Base-by-base conservation (phyloP, 495 filamentous ascomycete species). In the Hyaloscypha finlandica region DNA sequence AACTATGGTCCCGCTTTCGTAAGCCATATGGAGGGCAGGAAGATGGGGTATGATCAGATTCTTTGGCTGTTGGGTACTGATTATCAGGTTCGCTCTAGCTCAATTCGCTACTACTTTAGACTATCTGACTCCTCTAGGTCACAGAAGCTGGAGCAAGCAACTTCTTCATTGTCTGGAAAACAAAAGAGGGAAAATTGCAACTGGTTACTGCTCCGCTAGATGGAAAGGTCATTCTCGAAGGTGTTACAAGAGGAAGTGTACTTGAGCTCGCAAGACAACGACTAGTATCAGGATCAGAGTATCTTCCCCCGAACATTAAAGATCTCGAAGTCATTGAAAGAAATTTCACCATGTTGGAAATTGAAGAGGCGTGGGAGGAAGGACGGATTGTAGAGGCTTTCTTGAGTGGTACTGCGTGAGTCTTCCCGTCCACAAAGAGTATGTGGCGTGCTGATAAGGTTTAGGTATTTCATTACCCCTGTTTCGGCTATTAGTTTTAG, bases 71-170 rank as follows among this genome's bases (percentile, higher is more conserved):
- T 94, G 69, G 92, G 90, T 3, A 76, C 82, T 55, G 80, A 92
- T 53, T 85, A 42, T n/a, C 68, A 67, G 29, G 63, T 59, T 25
- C 6, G 59, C 9, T 11, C 85, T 12, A 20, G 3, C n/a, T 22
- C 29, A 8, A 59, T 6, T 37, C 11, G 57, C 0, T 33, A 59
- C 30, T 29, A 33, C 22, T 30, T 59, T 4, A 77, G 79, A 57
- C 79, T 78, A 35, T 11, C 19, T 2, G 3, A 8, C 8, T n/a
- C 35, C 30, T 42, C 33, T 84, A 87, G 73, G 91, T 96, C 52
- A 97, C 93, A 9, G 93, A 97, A 80, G 93, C 92, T 0, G 93
- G 93, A 30, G 92, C 92, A 12, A 89, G 85, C 66, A 97, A 97
- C 77, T 96, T 97, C 80, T 96, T 97, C 76, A 82, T 96, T 16